Evolutionary conservation across 345 rosid species (phyloP).

Genomic region (Pseudoturritis turrita): DNA sequence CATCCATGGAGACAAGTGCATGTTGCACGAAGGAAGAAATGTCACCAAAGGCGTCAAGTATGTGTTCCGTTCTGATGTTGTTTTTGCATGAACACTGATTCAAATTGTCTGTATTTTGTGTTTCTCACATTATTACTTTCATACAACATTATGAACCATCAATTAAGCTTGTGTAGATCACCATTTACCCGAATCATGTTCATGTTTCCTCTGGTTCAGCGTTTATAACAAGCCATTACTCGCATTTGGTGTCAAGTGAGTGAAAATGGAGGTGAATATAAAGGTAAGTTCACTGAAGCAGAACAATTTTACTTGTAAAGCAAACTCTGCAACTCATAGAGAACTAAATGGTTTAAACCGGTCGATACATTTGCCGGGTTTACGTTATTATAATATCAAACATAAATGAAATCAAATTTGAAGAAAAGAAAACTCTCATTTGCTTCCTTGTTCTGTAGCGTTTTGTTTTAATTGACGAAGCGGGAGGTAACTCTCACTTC

Average conservation of each 20-base stretch:
- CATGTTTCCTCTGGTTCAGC: not conserved
- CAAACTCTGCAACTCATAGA: not conserved
- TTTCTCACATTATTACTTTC: not conserved
- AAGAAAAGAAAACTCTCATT: constrained; percentile 13
- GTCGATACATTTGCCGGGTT: not conserved
- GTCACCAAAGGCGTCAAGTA: constrained; percentile 80
- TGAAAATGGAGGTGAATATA: not conserved
- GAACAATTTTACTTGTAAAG: constrained; percentile 7
- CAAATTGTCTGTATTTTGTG: not conserved
- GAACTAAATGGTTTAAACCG: not conserved
- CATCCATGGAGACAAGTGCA: constrained; percentile 84
- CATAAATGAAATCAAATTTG: constrained; percentile 17
- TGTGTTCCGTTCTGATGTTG: constrained; percentile 86
- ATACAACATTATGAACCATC: not conserved
- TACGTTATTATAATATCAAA: constrained; percentile 10
- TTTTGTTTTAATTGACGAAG: constrained; percentile 37
- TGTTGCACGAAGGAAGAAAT: constrained; percentile 87
- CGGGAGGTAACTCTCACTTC: constrained; percentile 62
- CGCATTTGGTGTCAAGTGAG: not conserved
- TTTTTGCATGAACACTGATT: constrained; percentile 56
- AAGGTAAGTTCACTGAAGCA: constrained; percentile 2
- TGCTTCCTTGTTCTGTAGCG: not conserved
- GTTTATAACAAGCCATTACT: not conserved
- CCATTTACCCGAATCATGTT: not conserved
- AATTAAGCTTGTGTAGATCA: not conserved